Base-by-base conservation (phyloP, 2,329 filamentous ascomycete species). In the Thermoascus crustaceus region DNA sequence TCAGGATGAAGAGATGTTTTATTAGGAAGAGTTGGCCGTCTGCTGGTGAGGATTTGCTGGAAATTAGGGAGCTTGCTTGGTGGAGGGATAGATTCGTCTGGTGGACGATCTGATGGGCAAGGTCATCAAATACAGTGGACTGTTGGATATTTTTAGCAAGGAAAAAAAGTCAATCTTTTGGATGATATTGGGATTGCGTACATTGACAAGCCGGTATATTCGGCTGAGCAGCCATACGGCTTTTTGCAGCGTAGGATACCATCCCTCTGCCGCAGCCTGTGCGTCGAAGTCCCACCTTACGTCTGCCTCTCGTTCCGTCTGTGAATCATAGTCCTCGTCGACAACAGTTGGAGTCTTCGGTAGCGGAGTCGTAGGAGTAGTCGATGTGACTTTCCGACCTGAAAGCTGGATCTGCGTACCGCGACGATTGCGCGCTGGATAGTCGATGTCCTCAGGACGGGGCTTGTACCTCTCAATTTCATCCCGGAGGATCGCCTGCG, bases 11-110 rank as follows among this genome's bases (percentile, higher is more conserved):
- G 2, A 98, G 73, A 56, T 98, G 94, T 49, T 89, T 91, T 50
- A 98, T 81, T 53, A 95, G 80, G 62, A 98, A 98, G 4, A 98
- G 73, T 47, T 94, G 84, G 0, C 83, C 76, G 55, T 96, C 87
- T 2, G 75, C 72, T 55, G 67, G 66, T n/a, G 61, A 60, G 14
- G 73, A 69, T 37, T 76, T 77, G 22, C 73, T 73, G 37, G 78
- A 74, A 47, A 94, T 81, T 41, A 76, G 75, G 4, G 72, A 67
- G 46, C 87, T 83, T 18, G 86, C 89, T 33, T 79, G 74, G 44
- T 87, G 76, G 11, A 98, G 74, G 3, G 88, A 87, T 34, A 81
- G 66, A 0, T 88, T 95, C 2, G 88, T 91, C 60, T 93, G 85
- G 51, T 89, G 83, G 17, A 98, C 85, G 45, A 96, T 91, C 50